phyloP scores from a whole-genome alignment of 2,329 filamentous ascomycete species.

The Microdochium nivale region DNA sequence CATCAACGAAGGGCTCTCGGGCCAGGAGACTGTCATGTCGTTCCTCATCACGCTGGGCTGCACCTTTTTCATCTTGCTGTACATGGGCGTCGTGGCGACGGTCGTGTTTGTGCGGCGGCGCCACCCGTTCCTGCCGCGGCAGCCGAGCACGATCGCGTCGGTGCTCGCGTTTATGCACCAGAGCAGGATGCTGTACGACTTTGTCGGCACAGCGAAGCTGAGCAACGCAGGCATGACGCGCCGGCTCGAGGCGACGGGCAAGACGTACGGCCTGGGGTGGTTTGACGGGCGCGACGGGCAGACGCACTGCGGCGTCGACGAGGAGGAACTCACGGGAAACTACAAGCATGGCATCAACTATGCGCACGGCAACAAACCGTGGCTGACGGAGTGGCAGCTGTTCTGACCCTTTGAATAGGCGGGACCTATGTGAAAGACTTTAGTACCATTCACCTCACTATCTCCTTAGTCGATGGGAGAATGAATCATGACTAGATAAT shows the following conservation, averaged over 20 bases:
- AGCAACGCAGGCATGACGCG: conserved; percentile 52
- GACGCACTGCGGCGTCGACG: conserved; percentile 68
- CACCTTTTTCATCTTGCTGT: conserved; percentile 54
- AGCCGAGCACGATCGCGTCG: conserved; percentile 70
- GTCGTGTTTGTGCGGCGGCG: conserved; percentile 54
- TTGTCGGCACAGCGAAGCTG: conserved; percentile 60
- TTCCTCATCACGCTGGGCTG: conserved; percentile 60
- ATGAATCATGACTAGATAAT: too few relatives aligned
- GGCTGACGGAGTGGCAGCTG: conserved; percentile 32
- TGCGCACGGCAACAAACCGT: conserved; percentile 40
- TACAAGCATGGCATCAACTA: conserved; percentile 58
- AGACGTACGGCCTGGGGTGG: conserved; percentile 71
- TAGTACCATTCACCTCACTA: too few relatives aligned
- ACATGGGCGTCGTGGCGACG: conserved; percentile 50
- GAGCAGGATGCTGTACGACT: conserved; percentile 70
- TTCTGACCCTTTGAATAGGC: conserved; percentile 10
- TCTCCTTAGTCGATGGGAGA: too few relatives aligned
- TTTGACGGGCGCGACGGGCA: conserved; percentile 65
- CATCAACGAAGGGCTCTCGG: conserved; percentile 16
- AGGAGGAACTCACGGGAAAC: conserved; percentile 58
- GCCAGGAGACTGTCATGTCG: conserved; percentile 51
- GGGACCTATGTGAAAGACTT: neutral
- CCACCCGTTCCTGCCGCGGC: conserved; percentile 65
- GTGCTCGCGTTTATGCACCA: conserved; percentile 73
- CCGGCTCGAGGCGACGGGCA: conserved; percentile 49